phyloP scores from a whole-genome alignment of 1,284 basidiomycete species.

The Fomes fomentarius region DNA sequence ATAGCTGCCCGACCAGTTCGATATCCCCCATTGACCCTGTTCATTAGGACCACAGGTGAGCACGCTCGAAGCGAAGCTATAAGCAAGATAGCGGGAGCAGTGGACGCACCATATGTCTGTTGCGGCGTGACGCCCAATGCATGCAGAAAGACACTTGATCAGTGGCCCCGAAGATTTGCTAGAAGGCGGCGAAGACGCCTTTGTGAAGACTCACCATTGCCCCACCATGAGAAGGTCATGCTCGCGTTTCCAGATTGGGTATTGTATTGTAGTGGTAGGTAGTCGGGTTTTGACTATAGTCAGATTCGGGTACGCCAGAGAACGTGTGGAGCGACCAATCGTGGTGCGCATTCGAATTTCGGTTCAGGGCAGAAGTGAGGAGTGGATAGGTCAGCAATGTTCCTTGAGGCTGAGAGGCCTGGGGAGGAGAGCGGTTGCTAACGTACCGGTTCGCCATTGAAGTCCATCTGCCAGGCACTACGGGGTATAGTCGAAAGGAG shows the following conservation, averaged over 20 bases:
- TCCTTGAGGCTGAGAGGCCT: neutral
- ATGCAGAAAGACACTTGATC: too few relatives aligned
- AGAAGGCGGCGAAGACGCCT: neutral
- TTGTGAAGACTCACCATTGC: conserved; percentile 21
- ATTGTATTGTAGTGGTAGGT: conserved; percentile 26
- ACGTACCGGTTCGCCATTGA: conserved; percentile 20
- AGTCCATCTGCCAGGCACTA: conserved; percentile 24
- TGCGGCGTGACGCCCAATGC: neutral
- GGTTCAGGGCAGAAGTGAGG: neutral
- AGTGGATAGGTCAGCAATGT: neutral
- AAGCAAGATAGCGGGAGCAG: neutral
- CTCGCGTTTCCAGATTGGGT: conserved; percentile 16
- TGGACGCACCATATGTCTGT: conserved; percentile 21
- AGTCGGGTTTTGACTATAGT: too few relatives aligned
- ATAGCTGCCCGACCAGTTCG: conserved; percentile 21
- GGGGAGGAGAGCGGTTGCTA: neutral
- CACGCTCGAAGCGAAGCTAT: neutral
- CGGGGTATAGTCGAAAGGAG: conserved; percentile 28
- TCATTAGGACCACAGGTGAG: neutral
- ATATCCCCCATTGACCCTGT: conserved; percentile 27
- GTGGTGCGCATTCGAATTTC: too few relatives aligned
- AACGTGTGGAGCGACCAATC: too few relatives aligned
- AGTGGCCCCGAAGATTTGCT: neutral
- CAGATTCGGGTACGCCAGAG: too few relatives aligned
- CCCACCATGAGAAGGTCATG: conserved; percentile 28